A percentile compares a stretch with the other conserved stretches of the same genome.
These are phyloP conservation scores for Pseudogymnoascus sp. DNA, from an alignment of 2,329 filamentous ascomycete species.

Conservation along the genomic window DNA sequence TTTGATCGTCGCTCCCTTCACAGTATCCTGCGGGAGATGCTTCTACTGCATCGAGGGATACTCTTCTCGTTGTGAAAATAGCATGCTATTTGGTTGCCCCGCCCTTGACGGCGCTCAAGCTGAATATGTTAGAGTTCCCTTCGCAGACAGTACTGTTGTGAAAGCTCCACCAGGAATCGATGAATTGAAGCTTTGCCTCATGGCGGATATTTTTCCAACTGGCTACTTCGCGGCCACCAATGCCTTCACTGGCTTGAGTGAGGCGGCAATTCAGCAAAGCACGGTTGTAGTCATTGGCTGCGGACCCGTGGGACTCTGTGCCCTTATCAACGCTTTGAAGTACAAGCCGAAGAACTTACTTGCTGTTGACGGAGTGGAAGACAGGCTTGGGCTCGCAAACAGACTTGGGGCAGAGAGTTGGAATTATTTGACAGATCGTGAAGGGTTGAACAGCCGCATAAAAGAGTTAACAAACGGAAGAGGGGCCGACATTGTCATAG, in stretches of 20 bases:
- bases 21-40: conserved; percentile 41
- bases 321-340: conserved; percentile 40
- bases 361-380: conserved; percentile 40
- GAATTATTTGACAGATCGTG: conserved; percentile 29
- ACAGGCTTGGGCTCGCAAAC: conserved; percentile 37
- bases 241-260: conserved; percentile 39
- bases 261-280: conserved; percentile 29
- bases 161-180: conserved; percentile 62
- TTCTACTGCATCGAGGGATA: conserved; percentile 40
- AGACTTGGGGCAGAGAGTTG: conserved; percentile 38
- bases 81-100: conserved; percentile 43
- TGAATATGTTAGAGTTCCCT: conserved; percentile 68
- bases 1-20: conserved; percentile 39
- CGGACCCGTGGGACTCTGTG: conserved; percentile 44
- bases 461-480: conserved; percentile 35
- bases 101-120: conserved; percentile 68
- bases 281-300: conserved; percentile 43
- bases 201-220: conserved; percentile 48
- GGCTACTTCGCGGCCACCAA: conserved; percentile 59
- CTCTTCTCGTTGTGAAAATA: conserved; percentile 37
- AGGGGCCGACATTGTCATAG: conserved; percentile 47
- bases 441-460: conserved; percentile 19
- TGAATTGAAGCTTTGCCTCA: conserved; percentile 47
- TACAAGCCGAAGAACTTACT: conserved; percentile 43
- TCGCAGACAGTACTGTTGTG: conserved; percentile 67